A percentile compares a stretch with the other conserved stretches of the same genome.
Evolutionary conservation across 2,329 filamentous ascomycete genomes (phyloP).

Genomic region (Diaporthe citri): DNA sequence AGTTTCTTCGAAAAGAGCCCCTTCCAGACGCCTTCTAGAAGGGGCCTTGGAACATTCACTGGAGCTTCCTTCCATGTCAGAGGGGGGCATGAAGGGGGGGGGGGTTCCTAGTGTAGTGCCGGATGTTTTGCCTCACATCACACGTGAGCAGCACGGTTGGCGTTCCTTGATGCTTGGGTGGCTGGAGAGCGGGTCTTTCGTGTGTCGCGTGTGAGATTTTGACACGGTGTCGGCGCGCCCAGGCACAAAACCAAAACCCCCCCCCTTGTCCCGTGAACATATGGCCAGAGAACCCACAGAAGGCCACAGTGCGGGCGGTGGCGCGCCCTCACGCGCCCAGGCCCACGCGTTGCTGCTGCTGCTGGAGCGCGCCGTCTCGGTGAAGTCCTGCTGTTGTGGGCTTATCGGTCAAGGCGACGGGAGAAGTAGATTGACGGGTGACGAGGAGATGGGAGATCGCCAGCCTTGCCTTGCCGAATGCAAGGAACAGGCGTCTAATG

Average conservation of each 20-base stretch:
- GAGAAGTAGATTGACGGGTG: slow-evolving; percentile 3
- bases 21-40: slow-evolving; percentile 36
- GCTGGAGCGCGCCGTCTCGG: slow-evolving; percentile 8
- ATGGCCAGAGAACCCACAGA: slow-evolving; percentile 25
- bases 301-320: slow-evolving; percentile 12
- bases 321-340: not conserved
- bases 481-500: slow-evolving; percentile 3
- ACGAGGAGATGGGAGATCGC: slow-evolving; percentile 21
- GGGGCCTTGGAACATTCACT: slow-evolving; percentile 29
- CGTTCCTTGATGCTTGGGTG: slow-evolving; percentile 7
- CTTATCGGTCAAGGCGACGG: slow-evolving; percentile 23
- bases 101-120: not conserved
- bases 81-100: not conserved
- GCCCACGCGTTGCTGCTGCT: not conserved
- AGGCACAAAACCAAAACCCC: not conserved
- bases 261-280: slow-evolving; percentile 9
- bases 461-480: slow-evolving; percentile 6
- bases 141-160: not conserved
- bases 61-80: slow-evolving; percentile 20
- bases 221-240: not conserved
- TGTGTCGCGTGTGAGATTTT: not conserved
- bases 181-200: slow-evolving; percentile 14
- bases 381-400: slow-evolving; percentile 6
- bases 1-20: not conserved
- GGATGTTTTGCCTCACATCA: not conserved